These are phyloP conservation scores for Gaeumannomyces tritici DNA, from an alignment of 2,329 filamentous ascomycete species.

Conservation along the genomic window DNA sequence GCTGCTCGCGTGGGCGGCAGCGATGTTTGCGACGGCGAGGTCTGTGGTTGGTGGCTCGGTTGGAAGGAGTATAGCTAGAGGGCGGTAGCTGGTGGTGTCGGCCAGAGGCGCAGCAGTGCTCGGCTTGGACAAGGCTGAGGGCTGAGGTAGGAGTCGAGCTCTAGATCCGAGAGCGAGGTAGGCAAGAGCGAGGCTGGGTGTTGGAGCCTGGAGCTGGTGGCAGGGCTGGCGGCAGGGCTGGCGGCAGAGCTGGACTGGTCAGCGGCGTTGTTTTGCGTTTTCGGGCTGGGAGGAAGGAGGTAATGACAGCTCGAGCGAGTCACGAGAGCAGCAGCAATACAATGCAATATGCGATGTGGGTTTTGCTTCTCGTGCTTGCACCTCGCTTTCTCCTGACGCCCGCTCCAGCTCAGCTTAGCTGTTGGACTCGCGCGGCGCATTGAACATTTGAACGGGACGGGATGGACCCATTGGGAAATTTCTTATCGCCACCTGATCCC, in stretches of 20 bases:
- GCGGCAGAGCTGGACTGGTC: not conserved
- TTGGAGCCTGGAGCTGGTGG: not conserved
- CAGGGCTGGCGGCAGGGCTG: no score
- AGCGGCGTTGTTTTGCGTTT: not conserved
- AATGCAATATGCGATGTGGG: not conserved
- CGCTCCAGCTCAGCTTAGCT: no score
- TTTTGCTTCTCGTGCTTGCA: not conserved
- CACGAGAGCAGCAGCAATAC: not conserved
- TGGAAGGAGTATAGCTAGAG: not conserved
- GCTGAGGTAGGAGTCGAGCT: no score
- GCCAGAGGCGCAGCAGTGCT: not conserved
- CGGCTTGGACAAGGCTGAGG: not conserved
- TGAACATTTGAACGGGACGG: no score
- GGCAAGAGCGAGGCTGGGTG: not conserved
- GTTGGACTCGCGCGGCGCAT: not conserved
- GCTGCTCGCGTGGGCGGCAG: not conserved
- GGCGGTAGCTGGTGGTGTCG: not conserved
- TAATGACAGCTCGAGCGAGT: not conserved
- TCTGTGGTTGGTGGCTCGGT: not conserved
- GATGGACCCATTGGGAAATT: slow-evolving; percentile 1
- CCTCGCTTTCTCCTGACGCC: not conserved
- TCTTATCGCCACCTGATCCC: slow-evolving; percentile 12
- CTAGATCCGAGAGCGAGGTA: no score
- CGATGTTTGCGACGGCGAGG: not conserved
- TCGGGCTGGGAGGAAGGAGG: no score